These are phyloP conservation scores for Serendipita sp. DNA, from an alignment of 768 basidiomycete species.

Conservation along the genomic window DNA sequence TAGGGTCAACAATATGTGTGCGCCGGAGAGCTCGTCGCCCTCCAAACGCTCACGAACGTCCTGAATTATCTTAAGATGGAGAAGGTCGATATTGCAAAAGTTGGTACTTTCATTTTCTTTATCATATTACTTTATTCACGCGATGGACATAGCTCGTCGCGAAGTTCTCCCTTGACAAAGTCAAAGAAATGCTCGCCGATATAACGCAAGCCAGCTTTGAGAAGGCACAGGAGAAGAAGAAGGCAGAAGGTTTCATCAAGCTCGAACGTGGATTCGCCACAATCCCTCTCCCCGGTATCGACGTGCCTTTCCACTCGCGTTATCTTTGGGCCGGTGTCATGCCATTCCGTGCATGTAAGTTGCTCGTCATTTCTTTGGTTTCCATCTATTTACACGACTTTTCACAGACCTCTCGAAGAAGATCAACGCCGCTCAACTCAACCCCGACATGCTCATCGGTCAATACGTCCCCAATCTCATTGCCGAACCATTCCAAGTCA, in stretches of 20 bases:
- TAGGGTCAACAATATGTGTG: slow-evolving; percentile 74
- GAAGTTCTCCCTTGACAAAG: slow-evolving; percentile 75
- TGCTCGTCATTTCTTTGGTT: slow-evolving; percentile 1
- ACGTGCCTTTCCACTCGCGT: slow-evolving; percentile 98
- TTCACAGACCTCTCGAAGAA: slow-evolving; percentile 83
- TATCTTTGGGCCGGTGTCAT: slow-evolving; percentile 98
- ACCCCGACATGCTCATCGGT: slow-evolving; percentile 85
- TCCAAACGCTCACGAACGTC: slow-evolving; percentile 90
- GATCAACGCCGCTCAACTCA: slow-evolving; percentile 77
- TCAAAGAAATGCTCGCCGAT: slow-evolving; percentile 88
- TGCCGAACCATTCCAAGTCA: slow-evolving; percentile 69
- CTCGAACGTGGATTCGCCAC: slow-evolving; percentile 95
- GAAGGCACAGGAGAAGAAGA: slow-evolving; percentile 60
- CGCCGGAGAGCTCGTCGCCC: slow-evolving; percentile 84
- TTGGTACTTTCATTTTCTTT: slow-evolving; percentile 21
- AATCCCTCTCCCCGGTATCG: slow-evolving; percentile 89
- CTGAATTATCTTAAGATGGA: slow-evolving; percentile 92
- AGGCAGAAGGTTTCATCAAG: slow-evolving; percentile 72
- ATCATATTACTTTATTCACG: slow-evolving; percentile 7
- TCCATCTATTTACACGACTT: slow-evolving; percentile 5
- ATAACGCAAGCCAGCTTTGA: slow-evolving; percentile 74
- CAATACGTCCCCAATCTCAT: slow-evolving; percentile 97
- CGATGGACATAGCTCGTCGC: slow-evolving; percentile 50
- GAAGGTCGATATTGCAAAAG: slow-evolving; percentile 81
- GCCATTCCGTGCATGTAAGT: slow-evolving; percentile 90